Percentiles rank a stretch among this genome's conserved stretches.
phyloP scores from a whole-genome alignment of 805 yeast genomes.

The Candida namnaoensis region DNA sequence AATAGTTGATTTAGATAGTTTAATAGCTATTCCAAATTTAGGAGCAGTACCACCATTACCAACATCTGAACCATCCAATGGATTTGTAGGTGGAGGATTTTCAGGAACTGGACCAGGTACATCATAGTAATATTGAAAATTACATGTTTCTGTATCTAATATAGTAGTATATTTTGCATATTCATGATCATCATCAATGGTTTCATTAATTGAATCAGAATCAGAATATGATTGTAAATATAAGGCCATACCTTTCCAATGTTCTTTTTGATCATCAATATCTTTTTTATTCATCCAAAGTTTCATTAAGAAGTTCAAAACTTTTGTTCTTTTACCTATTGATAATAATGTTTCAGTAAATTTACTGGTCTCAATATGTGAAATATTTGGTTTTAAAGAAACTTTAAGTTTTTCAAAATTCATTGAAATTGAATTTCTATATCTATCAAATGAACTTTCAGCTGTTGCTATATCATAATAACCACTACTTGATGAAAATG shows the following conservation, averaged over 20 bases:
- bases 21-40: slow-evolving; percentile 50
- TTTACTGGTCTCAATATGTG: slow-evolving; percentile 34
- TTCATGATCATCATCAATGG: slow-evolving; percentile 41
- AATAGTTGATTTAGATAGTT: slow-evolving; percentile 50
- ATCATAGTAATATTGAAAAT: slow-evolving; percentile 62
- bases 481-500: slow-evolving; percentile 48
- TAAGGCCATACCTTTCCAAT: slow-evolving; percentile 75
- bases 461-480: slow-evolving; percentile 44
- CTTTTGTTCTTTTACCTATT: background rate
- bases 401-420: slow-evolving; percentile 45
- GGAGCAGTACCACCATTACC: slow-evolving; percentile 56
- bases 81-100: slow-evolving; percentile 19
- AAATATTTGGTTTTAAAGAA: slow-evolving; percentile 61
- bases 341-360: background rate
- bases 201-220: slow-evolving; percentile 22
- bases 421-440: slow-evolving; percentile 35
- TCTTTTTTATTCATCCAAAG: slow-evolving; percentile 6
- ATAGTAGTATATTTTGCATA: slow-evolving; percentile 76
- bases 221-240: slow-evolving; percentile 37
- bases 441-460: slow-evolving; percentile 47
- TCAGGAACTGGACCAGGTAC: slow-evolving; percentile 56
- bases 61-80: slow-evolving; percentile 40
- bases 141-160: slow-evolving; percentile 47
- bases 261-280: slow-evolving; percentile 17
- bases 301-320: slow-evolving; percentile 1